Evolutionary conservation across 2,329 filamentous ascomycete genomes (phyloP), one percentile per base, ranked within the genome.

Genomic region (Cadophora sp.): DNA sequence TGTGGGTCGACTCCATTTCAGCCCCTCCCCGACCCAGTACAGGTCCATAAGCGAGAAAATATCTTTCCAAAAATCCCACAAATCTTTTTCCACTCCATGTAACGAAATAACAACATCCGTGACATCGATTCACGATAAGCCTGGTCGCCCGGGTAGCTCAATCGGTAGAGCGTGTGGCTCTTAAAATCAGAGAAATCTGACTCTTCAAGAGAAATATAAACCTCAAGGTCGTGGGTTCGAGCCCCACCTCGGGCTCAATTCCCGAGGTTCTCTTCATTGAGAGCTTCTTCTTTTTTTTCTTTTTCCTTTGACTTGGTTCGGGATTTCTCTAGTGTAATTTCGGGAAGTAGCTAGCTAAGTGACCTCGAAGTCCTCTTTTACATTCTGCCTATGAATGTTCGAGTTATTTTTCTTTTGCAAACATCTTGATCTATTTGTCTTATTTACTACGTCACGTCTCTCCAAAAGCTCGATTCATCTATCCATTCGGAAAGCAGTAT

Each of bases 101-200:
- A 27, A 5, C 50, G 3, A 29, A 19, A 29, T 53, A 53, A 29
- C 14, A 31, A 29, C 6, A 4, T 29, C 26, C 8, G 50, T 29
- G 50, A 27, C 50, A 53, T 53, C 50, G 50, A 53, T 19, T 53
- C 26, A 53, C 50, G 50, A 53, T 29, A 53, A 19, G 27, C 50
- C 50, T 53, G 50, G 50, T 53, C 26, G 50, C 43, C 43, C 43
- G 43, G 43, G 43, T 46, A 76, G 74, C 74, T 75, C 74, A 75
- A 75, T 76, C 73, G 74, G 74, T 76, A 75, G 74, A 75, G 74
- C 73, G 73, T 76, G 72, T 73, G 73, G 69, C 73, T 76, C 73
- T 74, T 74, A 74, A 19, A 58, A 40, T 16, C 14, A 12, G 14
- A 40, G 14, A 3, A 40, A n/a, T n/a, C n/a, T n/a, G n/a, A n/a